phyloP scores from a whole-genome alignment of 306 rosid genomes.

The Senna siamea region DNA sequence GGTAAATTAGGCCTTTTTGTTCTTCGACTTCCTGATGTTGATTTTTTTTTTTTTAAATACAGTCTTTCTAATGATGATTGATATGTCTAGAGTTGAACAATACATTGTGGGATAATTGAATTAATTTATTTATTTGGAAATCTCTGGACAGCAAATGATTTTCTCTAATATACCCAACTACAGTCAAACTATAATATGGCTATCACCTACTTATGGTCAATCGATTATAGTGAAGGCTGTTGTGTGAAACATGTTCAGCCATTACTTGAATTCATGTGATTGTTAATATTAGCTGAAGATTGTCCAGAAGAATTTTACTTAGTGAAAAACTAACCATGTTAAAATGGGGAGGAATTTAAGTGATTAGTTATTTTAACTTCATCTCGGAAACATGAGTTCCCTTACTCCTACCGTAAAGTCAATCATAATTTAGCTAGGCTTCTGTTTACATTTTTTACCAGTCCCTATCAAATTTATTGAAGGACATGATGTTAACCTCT shows the following conservation, averaged over 20 bases:
- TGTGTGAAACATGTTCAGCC: background rate
- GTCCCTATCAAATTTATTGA: background rate
- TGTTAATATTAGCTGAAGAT: background rate
- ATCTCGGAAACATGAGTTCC: slow-evolving; percentile 17
- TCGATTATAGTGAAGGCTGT: background rate
- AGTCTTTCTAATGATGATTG: background rate
- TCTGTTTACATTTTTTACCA: background rate
- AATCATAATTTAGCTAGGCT: background rate
- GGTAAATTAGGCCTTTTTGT: background rate
- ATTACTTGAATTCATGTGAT: background rate
- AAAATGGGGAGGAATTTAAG: background rate
- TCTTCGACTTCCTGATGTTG: background rate
- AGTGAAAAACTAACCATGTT: background rate
- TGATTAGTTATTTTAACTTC: background rate
- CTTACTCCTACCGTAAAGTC: background rate
- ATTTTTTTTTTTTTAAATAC: too few relatives aligned
- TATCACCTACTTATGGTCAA: background rate
- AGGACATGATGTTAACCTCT: background rate
- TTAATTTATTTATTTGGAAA: background rate
- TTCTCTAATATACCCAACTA: background rate
- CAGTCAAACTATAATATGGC: background rate
- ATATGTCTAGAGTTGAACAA: background rate
- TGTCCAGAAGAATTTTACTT: slow-evolving; percentile 10
- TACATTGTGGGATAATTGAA: background rate
- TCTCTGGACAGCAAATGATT: slow-evolving; percentile 14